phyloP scores from a whole-genome alignment of 352 stramenopile species.

The Elongisporangium anandrum region DNA sequence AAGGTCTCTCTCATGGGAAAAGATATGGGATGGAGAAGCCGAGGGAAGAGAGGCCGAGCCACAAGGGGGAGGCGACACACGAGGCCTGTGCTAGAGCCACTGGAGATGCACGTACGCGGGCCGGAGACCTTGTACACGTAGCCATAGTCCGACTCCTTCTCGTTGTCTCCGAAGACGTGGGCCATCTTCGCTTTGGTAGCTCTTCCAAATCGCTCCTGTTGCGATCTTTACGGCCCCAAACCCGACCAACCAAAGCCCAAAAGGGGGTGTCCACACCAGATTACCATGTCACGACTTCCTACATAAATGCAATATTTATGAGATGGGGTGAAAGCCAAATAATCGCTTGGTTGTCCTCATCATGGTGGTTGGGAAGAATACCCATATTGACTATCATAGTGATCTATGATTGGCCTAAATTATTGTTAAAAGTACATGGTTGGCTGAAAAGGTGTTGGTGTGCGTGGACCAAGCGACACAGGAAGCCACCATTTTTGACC shows the following conservation, averaged over 20 bases:
- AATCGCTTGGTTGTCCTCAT: not conserved
- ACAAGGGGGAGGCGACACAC: not conserved
- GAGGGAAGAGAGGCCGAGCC: not conserved
- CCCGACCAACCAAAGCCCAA: not conserved
- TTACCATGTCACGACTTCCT: not conserved
- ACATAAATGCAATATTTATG: not conserved
- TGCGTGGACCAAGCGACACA: conserved; percentile 10
- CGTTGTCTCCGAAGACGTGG: conserved; percentile 82
- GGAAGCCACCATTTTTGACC: not conserved
- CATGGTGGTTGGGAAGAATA: not conserved
- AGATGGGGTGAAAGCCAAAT: not conserved
- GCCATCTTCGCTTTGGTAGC: conserved; percentile 32
- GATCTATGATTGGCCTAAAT: conserved; percentile 27
- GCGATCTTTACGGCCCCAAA: conserved; percentile 22
- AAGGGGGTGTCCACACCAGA: not conserved
- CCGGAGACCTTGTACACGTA: conserved; percentile 99
- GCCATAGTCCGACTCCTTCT: conserved; percentile 95
- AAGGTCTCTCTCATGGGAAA: not conserved
- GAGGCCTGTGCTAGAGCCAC: not conserved
- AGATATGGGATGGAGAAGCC: not conserved
- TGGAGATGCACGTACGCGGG: conserved; percentile 78
- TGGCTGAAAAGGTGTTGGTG: conserved; percentile 12
- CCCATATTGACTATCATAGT: not conserved
- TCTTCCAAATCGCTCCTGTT: conserved; percentile 3
- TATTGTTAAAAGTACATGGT: not conserved